Percentiles rank a stretch among this genome's conserved stretches.
Conservation (phyloP, 352 stramenopile genomes). For the Globisporangium solare region DNA sequence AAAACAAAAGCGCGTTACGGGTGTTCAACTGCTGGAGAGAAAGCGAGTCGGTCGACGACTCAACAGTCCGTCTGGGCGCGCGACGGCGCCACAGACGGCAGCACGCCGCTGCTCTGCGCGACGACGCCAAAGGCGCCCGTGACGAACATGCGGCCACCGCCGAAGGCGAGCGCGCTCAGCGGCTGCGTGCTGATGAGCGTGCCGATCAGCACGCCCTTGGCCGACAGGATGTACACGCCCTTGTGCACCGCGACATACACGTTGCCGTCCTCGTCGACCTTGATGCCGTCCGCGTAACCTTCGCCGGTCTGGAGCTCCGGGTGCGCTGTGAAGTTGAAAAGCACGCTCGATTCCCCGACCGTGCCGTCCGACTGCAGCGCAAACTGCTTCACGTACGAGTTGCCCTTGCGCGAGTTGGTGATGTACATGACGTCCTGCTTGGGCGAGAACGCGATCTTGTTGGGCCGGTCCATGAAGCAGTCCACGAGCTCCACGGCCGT, state of each 20-base stretch:
- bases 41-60: constrained; percentile 3
- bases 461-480: constrained; percentile 73
- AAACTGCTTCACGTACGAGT: constrained; percentile 80
- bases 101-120: constrained; percentile 45
- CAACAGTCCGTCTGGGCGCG: constrained; percentile 42
- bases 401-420: constrained; percentile 69
- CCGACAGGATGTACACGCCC: constrained; percentile 68
- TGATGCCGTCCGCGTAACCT: constrained; percentile 68
- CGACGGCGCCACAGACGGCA: constrained; percentile 21
- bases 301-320: constrained; percentile 53
- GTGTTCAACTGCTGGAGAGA: too few species aligned
- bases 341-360: constrained; percentile 40
- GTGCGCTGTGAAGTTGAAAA: constrained; percentile 78
- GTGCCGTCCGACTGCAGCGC: constrained; percentile 48
- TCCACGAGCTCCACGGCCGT: constrained; percentile 53
- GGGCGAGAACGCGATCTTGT: constrained; percentile 80
- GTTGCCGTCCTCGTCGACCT: constrained; percentile 67
- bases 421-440: constrained; percentile 73
- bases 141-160: constrained; percentile 72
- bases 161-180: constrained; percentile 56
- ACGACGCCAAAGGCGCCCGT: constrained; percentile 63
- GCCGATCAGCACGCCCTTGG: constrained; percentile 44
- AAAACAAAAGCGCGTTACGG: too few species aligned
- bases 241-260: constrained; percentile 76
- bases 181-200: constrained; percentile 49